Evolutionary conservation across 108 stramenopile species (phyloP).

Genomic region (Skeletonema marinoi): DNA sequence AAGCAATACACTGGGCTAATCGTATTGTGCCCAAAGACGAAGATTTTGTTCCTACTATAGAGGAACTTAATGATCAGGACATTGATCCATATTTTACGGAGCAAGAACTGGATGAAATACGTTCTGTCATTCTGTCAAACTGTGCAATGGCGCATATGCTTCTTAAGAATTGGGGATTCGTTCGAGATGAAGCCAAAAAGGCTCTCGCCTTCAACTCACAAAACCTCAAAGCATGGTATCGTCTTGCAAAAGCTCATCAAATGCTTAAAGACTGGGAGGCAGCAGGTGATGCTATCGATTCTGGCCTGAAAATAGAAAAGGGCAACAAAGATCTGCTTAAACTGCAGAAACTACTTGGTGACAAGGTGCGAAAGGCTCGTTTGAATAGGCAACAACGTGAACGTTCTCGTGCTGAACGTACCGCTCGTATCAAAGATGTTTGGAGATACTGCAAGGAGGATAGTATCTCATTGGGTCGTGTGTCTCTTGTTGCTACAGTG

Average conservation of each 20-base stretch:
- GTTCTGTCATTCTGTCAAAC: slow-evolving; percentile 73
- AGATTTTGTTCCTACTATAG: slow-evolving; percentile 59
- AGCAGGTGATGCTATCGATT: slow-evolving; percentile 82
- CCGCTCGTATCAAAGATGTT: slow-evolving; percentile 72
- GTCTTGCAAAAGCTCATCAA: slow-evolving; percentile 85
- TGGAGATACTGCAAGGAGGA: slow-evolving; percentile 87
- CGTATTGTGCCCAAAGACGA: slow-evolving; percentile 69
- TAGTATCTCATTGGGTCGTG: slow-evolving; percentile 70
- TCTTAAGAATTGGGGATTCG: slow-evolving; percentile 88
- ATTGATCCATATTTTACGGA: slow-evolving; percentile 61
- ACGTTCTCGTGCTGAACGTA: slow-evolving; percentile 75
- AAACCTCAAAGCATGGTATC: slow-evolving; percentile 89
- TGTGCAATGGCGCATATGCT: slow-evolving; percentile 83
- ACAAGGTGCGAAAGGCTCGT: slow-evolving; percentile 70
- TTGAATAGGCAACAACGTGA: slow-evolving; percentile 80
- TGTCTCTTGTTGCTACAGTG: slow-evolving; percentile 77
- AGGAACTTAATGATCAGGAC: slow-evolving; percentile 33
- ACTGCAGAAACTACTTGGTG: slow-evolving; percentile 58
- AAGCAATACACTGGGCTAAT: slow-evolving; percentile 80
- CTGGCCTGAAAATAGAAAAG: slow-evolving; percentile 63
- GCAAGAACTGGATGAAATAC: slow-evolving; percentile 69
- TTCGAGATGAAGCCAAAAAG: slow-evolving; percentile 68
- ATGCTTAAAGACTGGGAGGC: slow-evolving; percentile 83
- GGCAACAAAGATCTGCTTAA: slow-evolving; percentile 74
- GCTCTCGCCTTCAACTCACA: slow-evolving; percentile 61